phyloP scores from a whole-genome alignment of 1,284 basidiomycete species.

The Vanrija sp. region DNA sequence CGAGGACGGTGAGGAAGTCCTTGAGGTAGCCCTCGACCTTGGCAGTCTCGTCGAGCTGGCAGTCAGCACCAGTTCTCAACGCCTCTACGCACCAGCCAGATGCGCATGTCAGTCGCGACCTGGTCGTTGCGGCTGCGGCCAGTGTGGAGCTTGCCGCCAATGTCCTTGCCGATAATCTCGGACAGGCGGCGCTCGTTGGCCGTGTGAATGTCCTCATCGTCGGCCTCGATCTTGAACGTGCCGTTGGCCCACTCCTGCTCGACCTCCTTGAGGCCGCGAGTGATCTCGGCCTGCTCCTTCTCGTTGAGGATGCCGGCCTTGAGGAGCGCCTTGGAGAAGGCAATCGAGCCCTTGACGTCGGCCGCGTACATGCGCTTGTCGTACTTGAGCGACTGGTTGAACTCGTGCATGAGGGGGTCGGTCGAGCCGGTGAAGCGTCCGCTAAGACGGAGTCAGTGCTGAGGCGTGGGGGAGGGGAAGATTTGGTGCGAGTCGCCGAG shows the following conservation, averaged over 20 bases:
- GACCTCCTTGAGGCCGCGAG: slow-evolving; percentile 71
- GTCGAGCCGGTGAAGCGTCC: slow-evolving; percentile 21
- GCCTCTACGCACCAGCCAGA: no score
- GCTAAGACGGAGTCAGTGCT: neutral
- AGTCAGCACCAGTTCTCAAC: no score
- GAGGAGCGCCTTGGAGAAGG: slow-evolving; percentile 82
- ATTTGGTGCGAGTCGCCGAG: no score
- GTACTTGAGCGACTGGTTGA: slow-evolving; percentile 92
- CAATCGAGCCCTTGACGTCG: slow-evolving; percentile 91
- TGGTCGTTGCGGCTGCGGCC: slow-evolving; percentile 96
- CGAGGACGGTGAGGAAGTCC: slow-evolving; percentile 79
- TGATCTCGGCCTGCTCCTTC: slow-evolving; percentile 70
- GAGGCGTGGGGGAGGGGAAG: neutral
- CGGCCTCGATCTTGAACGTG: slow-evolving; percentile 68
- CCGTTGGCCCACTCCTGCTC: slow-evolving; percentile 79
- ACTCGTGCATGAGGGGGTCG: slow-evolving; percentile 88
- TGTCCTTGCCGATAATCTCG: slow-evolving; percentile 79
- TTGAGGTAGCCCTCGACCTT: slow-evolving; percentile 69
- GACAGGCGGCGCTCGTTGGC: slow-evolving; percentile 93
- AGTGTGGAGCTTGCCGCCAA: slow-evolving; percentile 91
- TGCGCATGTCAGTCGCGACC: slow-evolving; percentile 93
- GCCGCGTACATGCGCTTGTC: slow-evolving; percentile 89
- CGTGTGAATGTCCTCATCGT: slow-evolving; percentile 99
- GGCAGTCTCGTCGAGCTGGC: slow-evolving; percentile 71
- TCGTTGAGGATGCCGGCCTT: slow-evolving; percentile 73